Evolutionary conservation across 2,329 filamentous ascomycete genomes (phyloP).

Genomic region (Beauveria pseudobassiana): DNA sequence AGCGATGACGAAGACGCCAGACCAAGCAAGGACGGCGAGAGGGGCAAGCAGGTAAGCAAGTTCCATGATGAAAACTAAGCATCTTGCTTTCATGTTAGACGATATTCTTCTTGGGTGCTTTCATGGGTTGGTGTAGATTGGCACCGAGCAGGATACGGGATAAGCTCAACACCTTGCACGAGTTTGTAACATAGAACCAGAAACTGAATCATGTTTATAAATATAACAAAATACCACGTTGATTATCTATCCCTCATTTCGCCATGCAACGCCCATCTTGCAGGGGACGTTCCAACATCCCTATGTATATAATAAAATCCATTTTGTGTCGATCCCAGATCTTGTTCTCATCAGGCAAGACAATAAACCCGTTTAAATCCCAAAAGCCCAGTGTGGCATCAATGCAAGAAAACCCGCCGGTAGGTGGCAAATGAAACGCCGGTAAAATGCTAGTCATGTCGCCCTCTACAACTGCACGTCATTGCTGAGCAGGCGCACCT

Average conservation of each 20-base stretch:
- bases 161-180: neutral
- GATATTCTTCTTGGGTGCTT: neutral
- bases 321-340: constrained; percentile 10
- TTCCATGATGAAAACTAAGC: neutral
- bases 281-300: neutral
- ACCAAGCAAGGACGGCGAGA: constrained; percentile 14
- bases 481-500: constrained; percentile 81
- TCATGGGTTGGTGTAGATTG: neutral
- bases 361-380: neutral
- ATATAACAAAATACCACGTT: neutral
- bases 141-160: neutral
- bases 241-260: constrained; percentile 4
- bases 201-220: neutral
- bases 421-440: constrained; percentile 2
- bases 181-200: neutral
- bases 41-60: neutral
- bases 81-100: neutral
- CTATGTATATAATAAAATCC: neutral
- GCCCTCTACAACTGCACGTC: constrained; percentile 63
- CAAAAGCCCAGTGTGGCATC: neutral
- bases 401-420: constrained; percentile 1
- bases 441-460: neutral
- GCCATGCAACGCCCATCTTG: constrained; percentile 5
- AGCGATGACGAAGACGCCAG: constrained; percentile 44
- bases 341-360: constrained; percentile 4